phyloP scores from a whole-genome alignment of 495 filamentous ascomycete genomes.

The Xylaria palmicola region DNA sequence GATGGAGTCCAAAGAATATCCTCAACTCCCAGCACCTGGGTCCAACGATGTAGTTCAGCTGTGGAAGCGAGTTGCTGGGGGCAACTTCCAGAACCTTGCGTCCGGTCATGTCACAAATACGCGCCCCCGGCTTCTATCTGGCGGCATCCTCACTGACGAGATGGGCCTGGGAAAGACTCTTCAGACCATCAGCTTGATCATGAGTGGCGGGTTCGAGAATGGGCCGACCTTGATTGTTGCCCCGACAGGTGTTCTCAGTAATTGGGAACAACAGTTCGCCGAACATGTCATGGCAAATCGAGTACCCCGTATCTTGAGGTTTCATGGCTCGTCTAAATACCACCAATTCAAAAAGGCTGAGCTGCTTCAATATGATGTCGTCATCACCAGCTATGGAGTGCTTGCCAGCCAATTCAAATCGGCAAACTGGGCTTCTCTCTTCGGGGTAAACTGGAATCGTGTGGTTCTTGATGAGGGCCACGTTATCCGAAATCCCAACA shows the following conservation, averaged over 20 bases:
- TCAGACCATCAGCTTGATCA: constrained; percentile 78
- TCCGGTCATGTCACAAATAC: constrained; percentile 64
- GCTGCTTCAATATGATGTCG: constrained; percentile 64
- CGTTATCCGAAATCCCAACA: constrained; percentile 73
- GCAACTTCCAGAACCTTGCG: constrained; percentile 69
- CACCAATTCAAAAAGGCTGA: constrained; percentile 43
- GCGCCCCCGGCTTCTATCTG: constrained; percentile 65
- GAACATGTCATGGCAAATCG: constrained; percentile 65
- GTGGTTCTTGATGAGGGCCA: constrained; percentile 89
- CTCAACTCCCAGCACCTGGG: constrained; percentile 59
- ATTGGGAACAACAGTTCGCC: constrained; percentile 82
- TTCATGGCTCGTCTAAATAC: constrained; percentile 68
- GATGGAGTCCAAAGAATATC: constrained; percentile 76
- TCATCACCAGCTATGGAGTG: constrained; percentile 81
- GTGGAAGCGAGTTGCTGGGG: constrained; percentile 62
- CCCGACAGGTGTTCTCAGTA: constrained; percentile 87
- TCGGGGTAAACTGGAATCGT: constrained; percentile 72
- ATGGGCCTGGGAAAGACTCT: constrained; percentile 96
- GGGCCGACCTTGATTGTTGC: constrained; percentile 77
- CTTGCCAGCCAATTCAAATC: constrained; percentile 40
- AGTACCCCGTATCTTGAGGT: constrained; percentile 65
- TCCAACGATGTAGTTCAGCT: constrained; percentile 71
- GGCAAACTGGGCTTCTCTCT: constrained; percentile 47
- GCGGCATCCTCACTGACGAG: constrained; percentile 87
- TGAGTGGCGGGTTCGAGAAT: constrained; percentile 53